Base-by-base conservation (phyloP, 1,139 yeast genomes). In the Sugiyamaella novakii region DNA sequence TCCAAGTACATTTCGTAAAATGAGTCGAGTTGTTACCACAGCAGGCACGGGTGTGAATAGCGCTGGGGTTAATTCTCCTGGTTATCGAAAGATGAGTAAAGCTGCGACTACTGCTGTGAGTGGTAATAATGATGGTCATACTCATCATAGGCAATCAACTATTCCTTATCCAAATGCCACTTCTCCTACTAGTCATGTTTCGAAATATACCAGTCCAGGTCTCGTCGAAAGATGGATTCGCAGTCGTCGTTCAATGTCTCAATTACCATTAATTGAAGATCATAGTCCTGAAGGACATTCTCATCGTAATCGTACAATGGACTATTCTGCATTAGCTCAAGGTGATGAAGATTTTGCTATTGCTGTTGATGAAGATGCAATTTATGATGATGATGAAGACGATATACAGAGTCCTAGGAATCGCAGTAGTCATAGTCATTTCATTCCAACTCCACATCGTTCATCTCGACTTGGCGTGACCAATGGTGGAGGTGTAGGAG, bases 181-280 rank as follows among this genome's bases (percentile, higher is more conserved):
- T 1, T 36, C 27, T 31, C 15, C 17, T 31, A 18, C 41, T 10
- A 11, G 25, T 2, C 24, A 33, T 21, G 38, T n/a, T 5, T 17
- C 43, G 12, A 46, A 40, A 27, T 47, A 47, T 25, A 43, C 30
- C 19, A 36, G 50, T 19, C 59, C 51, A 3, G 46, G 54, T 30
- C 31, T 54, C 17, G 56, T 55, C 15, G 59, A 53, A 18, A 47
- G 59, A 40, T 58, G 59, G 60, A 55, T 53, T n/a, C 43, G 55
- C 18, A 52, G 59, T 19, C 51, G 60, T 19, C 47, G 55, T 28
- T 54, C 60, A 1, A 21, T 51, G 17, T 54, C 58, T 2, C 42
- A 49, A 34, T 42, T 41, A 14, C 59, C 57, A 15, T 49, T 56
- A 25, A 22, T 43, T 34, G 12, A 35, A 3, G 15, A 18, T 11